Conservation (phyloP, 176 grass and related monocot genomes). For the Musa beccarii region DNA sequence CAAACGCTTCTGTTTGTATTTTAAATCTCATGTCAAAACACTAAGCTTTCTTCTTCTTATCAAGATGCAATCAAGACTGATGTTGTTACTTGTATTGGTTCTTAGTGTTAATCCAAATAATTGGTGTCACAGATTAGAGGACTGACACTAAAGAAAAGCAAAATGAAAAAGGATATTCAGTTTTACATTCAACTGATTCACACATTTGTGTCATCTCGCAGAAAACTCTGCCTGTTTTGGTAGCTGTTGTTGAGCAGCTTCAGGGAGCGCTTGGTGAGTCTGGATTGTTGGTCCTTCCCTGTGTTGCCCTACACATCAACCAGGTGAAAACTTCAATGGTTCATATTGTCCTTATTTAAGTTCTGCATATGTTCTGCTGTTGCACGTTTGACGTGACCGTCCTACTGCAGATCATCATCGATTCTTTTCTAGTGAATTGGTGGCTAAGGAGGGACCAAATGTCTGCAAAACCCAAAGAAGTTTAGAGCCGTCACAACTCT, state of each 20-base stretch:
- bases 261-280: conserved; percentile 61
- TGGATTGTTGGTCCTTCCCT: conserved; percentile 59
- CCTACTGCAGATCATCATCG: conserved; percentile 58
- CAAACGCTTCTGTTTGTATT: too few relatives aligned
- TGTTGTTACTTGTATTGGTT: too few relatives aligned
- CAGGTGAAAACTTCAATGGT: conserved; percentile 34
- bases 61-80: too few relatives aligned
- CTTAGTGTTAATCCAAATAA: too few relatives aligned
- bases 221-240: conserved; percentile 81
- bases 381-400: conserved; percentile 18
- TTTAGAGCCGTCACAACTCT: neutral
- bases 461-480: conserved; percentile 30
- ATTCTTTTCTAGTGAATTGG: conserved; percentile 71
- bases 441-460: conserved; percentile 60
- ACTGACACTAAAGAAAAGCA: too few relatives aligned
- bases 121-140: neutral
- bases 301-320: conserved; percentile 67
- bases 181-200: neutral
- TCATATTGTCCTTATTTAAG: neutral
- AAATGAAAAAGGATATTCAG: too few relatives aligned
- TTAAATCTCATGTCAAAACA: too few relatives aligned
- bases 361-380: conserved; percentile 11
- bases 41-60: too few relatives aligned
- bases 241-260: conserved; percentile 86
- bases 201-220: conserved; percentile 18